Conservation (phyloP, 2,329 filamentous ascomycete species). For the Myriosclerotinia scirpicola region DNA sequence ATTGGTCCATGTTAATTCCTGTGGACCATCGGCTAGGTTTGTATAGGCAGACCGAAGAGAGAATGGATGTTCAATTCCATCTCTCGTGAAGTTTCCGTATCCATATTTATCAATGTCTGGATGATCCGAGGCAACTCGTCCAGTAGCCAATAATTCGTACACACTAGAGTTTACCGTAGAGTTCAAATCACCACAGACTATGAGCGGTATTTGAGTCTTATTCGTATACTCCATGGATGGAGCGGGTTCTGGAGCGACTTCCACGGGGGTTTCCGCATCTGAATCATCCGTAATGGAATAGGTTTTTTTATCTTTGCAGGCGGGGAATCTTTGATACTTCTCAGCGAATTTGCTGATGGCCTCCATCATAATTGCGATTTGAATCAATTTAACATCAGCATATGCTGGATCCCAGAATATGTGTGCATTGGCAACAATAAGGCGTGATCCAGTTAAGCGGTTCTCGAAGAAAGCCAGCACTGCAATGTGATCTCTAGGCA, state of each 20-base stretch:
- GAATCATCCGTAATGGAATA: constrained; percentile 43
- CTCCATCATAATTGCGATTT: constrained; percentile 94
- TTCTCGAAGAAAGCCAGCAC: constrained; percentile 93
- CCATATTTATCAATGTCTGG: constrained; percentile 75
- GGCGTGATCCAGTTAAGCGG: constrained; percentile 78
- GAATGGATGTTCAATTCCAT: constrained; percentile 94
- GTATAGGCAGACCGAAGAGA: constrained; percentile 88
- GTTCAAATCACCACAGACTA: constrained; percentile 97
- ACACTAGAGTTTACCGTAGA: constrained; percentile 84
- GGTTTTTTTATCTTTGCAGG: constrained; percentile 73
- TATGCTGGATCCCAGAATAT: constrained; percentile 90
- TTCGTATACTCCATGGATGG: constrained; percentile 85
- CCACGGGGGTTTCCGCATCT: constrained; percentile 49
- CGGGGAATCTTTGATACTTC: constrained; percentile 75
- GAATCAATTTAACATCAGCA: constrained; percentile 93
- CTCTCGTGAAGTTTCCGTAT: constrained; percentile 89
- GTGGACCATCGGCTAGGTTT: constrained; percentile 75
- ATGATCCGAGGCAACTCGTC: constrained; percentile 75
- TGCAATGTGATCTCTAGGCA: constrained; percentile 97
- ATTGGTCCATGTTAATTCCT: constrained; percentile 91
- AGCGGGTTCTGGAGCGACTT: constrained; percentile 63
- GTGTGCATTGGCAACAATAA: constrained; percentile 93
- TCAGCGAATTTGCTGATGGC: constrained; percentile 83
- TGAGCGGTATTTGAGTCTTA: constrained; percentile 82
- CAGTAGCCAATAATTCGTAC: constrained; percentile 83